A percentile compares a stretch with the other conserved stretches of the same genome.
phyloP scores from a whole-genome alignment of 208 protist genomes.

The Leishmania tarentolae region DNA sequence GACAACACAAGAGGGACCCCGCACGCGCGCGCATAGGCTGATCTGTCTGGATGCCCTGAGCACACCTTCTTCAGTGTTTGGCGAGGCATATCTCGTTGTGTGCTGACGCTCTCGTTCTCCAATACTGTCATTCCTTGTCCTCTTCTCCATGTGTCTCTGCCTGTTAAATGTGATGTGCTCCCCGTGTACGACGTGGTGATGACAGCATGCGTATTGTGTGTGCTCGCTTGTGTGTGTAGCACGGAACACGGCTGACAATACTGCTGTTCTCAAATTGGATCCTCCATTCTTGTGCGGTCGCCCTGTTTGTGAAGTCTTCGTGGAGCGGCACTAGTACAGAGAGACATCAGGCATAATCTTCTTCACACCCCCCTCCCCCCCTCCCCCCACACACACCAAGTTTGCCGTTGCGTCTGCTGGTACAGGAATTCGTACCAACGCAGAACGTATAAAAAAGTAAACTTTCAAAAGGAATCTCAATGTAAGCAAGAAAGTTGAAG shows the following conservation, averaged over 20 bases:
- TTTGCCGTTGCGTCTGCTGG: not conserved
- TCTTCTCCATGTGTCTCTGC: not conserved
- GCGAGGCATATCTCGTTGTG: not conserved
- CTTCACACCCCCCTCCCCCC: not conserved
- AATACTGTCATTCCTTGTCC: not conserved
- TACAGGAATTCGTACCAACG: not conserved
- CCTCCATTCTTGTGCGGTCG: constrained; percentile 5
- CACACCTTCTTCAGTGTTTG: not conserved
- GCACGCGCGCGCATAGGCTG: not conserved
- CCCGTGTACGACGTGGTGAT: not conserved
- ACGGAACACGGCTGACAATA: not conserved
- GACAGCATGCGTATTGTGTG: not conserved
- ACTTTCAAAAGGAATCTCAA: not conserved
- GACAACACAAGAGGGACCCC: not conserved
- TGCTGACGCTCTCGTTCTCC: not conserved
- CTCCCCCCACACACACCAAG: not conserved
- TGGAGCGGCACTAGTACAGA: not conserved
- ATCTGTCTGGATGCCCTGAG: too few relatives aligned
- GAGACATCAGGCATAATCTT: not conserved
- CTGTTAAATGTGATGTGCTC: not conserved
- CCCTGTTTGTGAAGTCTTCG: not conserved
- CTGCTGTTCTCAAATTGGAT: not conserved
- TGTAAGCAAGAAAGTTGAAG: not conserved
- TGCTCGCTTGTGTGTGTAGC: not conserved
- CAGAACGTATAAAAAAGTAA: not conserved